These are phyloP conservation scores for Chrysanthemum makinoi DNA, from an alignment of 129 eudicot genomes.

Conservation along the genomic window DNA sequence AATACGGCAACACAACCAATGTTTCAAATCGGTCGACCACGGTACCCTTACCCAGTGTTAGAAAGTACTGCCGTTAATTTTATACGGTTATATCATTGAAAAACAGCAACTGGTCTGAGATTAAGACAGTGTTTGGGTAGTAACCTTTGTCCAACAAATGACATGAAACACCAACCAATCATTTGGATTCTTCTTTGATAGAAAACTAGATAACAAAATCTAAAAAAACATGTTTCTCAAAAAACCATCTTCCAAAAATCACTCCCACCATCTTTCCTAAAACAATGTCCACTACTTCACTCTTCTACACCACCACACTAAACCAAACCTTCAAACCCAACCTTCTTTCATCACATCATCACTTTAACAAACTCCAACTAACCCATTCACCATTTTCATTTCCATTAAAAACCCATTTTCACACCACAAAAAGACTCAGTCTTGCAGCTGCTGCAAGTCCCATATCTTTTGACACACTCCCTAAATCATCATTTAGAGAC, in stretches of 20 bases:
- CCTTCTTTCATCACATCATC: constrained; percentile 34
- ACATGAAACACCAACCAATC: constrained; percentile 33
- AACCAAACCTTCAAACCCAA: constrained; percentile 37
- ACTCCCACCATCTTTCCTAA: constrained; percentile 6
- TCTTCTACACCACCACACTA: constrained; percentile 43
- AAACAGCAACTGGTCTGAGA: too few relatives aligned
- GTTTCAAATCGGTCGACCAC: too few relatives aligned
- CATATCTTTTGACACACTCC: constrained; percentile 39
- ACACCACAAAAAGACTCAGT: constrained; percentile 34
- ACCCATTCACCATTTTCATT: constrained; percentile 43
- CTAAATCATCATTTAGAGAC: constrained; percentile 56
- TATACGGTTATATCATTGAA: too few relatives aligned
- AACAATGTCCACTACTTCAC: constrained; percentile 52
- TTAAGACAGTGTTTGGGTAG: neutral
- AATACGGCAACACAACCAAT: too few relatives aligned
- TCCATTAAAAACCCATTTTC: constrained; percentile 28
- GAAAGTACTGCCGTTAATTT: too few relatives aligned
- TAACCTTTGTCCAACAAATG: neutral
- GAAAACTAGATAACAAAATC: constrained; percentile 20
- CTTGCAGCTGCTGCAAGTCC: constrained; percentile 34
- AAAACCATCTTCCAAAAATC: constrained; percentile 4
- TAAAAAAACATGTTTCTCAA: constrained; percentile 1
- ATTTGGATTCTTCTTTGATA: constrained; percentile 30
- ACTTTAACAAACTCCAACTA: constrained; percentile 49
- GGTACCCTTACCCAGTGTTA: too few relatives aligned